Evolutionary conservation across 75 land plant species (phyloP).

Genomic region (Gnetum montanum): DNA sequence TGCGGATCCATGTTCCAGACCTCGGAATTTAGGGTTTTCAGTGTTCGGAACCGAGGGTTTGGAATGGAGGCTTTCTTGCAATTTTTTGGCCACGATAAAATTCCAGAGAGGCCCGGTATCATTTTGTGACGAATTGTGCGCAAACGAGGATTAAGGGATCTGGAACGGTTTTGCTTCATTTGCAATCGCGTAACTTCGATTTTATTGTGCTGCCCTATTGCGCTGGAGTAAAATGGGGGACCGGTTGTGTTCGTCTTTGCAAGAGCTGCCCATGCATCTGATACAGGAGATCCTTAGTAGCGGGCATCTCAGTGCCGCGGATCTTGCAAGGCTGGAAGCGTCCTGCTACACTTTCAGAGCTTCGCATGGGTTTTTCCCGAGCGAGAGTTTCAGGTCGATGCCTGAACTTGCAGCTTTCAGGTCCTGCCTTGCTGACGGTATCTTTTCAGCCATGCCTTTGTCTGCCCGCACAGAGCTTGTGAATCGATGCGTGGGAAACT

Average conservation of each 20-base stretch:
- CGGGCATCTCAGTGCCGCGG: conserved; percentile 46
- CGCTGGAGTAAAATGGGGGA: conserved; percentile 49
- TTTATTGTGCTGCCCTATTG: too few species aligned
- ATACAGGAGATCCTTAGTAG: conserved; percentile 52
- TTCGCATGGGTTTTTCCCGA: conserved; percentile 26
- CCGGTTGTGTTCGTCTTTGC: conserved; percentile 16
- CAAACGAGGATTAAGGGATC: too few species aligned
- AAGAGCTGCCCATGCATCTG: conserved; percentile 70
- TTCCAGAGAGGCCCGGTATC: too few species aligned
- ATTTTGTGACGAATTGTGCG: too few species aligned
- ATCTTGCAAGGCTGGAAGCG: conserved; percentile 64
- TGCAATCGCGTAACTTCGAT: too few species aligned
- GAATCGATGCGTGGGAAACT: conserved; percentile 54
- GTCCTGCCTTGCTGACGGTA: conserved; percentile 31
- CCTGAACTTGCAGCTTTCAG: conserved; percentile 61
- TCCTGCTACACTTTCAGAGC: conserved; percentile 52
- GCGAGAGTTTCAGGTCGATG: conserved; percentile 47
- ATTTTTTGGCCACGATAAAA: too few species aligned
- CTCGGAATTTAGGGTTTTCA: too few species aligned
- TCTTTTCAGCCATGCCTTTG: conserved; percentile 32
- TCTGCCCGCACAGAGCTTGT: conserved; percentile 30
- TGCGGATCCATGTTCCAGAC: too few species aligned
- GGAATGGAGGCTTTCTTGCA: too few species aligned
- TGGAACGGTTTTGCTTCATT: too few species aligned
- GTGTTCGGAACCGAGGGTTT: too few species aligned